Evolutionary conservation across 1,139 yeast genomes (phyloP), one percentile per base, ranked within the genome.

Genomic region (Nakaseomyces uthaithaninus): DNA sequence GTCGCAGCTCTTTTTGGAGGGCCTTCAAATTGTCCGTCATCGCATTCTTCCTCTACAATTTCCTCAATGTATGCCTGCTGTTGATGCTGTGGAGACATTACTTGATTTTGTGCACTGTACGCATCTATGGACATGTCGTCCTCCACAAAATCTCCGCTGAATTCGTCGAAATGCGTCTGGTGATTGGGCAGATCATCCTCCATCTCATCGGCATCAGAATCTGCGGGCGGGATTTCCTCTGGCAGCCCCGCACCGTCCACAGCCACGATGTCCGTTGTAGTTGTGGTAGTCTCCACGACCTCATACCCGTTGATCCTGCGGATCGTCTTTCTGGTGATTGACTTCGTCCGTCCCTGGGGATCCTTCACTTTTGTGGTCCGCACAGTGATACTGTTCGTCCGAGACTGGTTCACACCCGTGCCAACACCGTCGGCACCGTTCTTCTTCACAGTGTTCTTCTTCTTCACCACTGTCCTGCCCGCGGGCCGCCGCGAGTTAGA

Each of bases 261-360:
- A 19, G 35, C 18, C 4, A 46, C 14, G 46, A 20, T 20, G 16
- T n/a, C 42, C 4, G 54, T 53, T 4, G 57, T 57, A 2, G 59
- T 57, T 1, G 63, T 59, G 0, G 59, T 56, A 3, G 62, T 57
- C 34, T 57, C 61, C 11, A 59, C 54, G 34, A 53, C 54, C 37
- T 58, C 60, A 27, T 48, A 51, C 1, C 62, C 63, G 40, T 59
- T 55, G 8, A 55, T 43, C 38, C 57, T 47, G 30, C 52, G 53
- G 10, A 57, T 47, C 2, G 62, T 57, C 36, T 49, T 49, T 34
- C 47, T 51, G 11, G 63, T 59, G 30, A 59, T 55, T 10, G 62
- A 56, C 39, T 49, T 51, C 1, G 63, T 58, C 39, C 61, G 46
- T 2, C 62, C 62, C 28, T 44, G 45, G n/a, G 50, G 48, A 39